Evolutionary conservation across 169 alveolate genomes (phyloP), one percentile per base, ranked within the genome.

Genomic region (Amoebophrya sp.): DNA sequence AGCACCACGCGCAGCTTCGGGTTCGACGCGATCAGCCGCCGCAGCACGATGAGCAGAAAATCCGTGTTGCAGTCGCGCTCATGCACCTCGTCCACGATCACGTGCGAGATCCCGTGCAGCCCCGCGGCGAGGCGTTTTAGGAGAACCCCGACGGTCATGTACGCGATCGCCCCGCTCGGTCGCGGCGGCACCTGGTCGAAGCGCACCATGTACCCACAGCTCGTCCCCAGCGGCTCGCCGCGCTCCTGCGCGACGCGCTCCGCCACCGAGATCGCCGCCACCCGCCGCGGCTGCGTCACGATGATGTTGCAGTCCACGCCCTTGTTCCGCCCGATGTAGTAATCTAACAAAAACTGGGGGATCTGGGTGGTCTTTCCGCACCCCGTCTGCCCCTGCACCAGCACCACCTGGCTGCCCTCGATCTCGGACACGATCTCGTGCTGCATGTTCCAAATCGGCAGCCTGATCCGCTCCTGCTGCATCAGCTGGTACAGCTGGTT

Each of bases 311-410:
- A 88, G 69, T 34, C 58, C 34, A 34, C 34, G 10, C 78, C 90
- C 70, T 2, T 41, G 70, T 39, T 34, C 78, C 34, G 20, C 69
- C 45, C 58, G 41, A 88, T 88, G 43, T 88, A 88, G 70, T 88
- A 58, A 41, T 88, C 90, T 40, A 88, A 5, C 39, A 88, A 29
- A 38, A 88, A 88, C 90, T 88, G 90, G 15, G 98, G 97, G 2
- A 96, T 92, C 92, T 96, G 95, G 1, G 99, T 97, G 16, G 98
- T 94, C 91, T 97, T 97, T 29, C 99, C 99, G 45, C 97, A 94
- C 0, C 99, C 99, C 41, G 99, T 97, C 89, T 95, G 98, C 40
- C 99, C 99, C 88, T 45, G 50, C 58, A 88, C 70, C 40, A 88
- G n/a, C 0, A 88, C 70, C 26, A 88, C 90, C 78, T 41, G 90